Evolutionary conservation across 2,329 filamentous ascomycete genomes (phyloP).

Genomic region (Beauveria sp.): DNA sequence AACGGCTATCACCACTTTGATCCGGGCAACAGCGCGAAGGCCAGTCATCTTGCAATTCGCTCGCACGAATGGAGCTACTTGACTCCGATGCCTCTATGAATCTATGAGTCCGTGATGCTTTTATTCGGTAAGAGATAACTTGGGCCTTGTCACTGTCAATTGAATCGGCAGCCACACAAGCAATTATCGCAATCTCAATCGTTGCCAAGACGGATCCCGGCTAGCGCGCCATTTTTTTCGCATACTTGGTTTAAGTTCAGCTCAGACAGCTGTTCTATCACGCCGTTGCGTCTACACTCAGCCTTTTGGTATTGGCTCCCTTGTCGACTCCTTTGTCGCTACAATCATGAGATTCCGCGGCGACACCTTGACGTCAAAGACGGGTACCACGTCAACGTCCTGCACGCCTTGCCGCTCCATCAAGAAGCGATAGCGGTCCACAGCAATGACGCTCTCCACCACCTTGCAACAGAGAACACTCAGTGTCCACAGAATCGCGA

Average conservation of each 20-base stretch:
- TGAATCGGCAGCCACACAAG: neutral
- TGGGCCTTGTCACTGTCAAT: neutral
- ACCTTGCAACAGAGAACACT: slow-evolving; percentile 26
- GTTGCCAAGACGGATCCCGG: neutral
- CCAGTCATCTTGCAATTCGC: too few relatives aligned
- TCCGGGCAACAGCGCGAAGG: too few relatives aligned
- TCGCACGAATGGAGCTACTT: too few relatives aligned
- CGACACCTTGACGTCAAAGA: slow-evolving; percentile 22
- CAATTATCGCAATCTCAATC: neutral
- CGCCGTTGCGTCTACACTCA: too few relatives aligned
- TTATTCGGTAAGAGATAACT: neutral
- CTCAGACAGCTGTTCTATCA: neutral
- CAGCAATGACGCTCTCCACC: slow-evolving; percentile 23
- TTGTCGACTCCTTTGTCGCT: neutral
- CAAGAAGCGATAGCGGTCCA: slow-evolving; percentile 26
- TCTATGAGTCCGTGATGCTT: too few relatives aligned
- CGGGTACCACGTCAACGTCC: slow-evolving; percentile 19
- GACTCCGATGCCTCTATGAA: too few relatives aligned
- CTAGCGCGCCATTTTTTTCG: neutral
- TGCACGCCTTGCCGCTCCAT: slow-evolving; percentile 16
- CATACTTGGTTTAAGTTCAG: neutral
- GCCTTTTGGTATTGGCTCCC: neutral
- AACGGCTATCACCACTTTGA: neutral
- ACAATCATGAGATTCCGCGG: slow-evolving; percentile 19
- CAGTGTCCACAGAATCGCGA: slow-evolving; percentile 26